A percentile compares a stretch with the other conserved stretches of the same genome.
These are phyloP conservation scores for Fusarium mexicanum DNA, from an alignment of 2,329 filamentous ascomycete species.

Conservation along the genomic window DNA sequence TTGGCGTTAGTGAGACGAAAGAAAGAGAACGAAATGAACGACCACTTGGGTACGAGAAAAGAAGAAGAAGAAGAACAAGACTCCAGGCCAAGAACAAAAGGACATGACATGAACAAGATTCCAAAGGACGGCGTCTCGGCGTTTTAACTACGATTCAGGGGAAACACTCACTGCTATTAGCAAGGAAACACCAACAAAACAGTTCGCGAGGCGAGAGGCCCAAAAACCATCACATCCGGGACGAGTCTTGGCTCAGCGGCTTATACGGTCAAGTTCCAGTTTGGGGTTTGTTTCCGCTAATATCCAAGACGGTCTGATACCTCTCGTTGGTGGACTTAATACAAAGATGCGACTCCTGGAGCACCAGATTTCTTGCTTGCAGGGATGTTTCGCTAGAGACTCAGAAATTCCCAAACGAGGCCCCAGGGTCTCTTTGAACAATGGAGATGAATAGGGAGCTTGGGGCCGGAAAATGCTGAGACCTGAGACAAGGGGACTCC, in stretches of 20 bases:
- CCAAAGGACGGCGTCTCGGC: conserved; percentile 19
- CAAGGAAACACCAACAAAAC: conserved; percentile 24
- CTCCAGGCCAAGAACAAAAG: conserved; percentile 22
- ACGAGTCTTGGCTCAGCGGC: conserved; percentile 32
- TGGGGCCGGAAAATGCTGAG: conserved; percentile 15
- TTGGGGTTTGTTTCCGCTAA: conserved; percentile 31
- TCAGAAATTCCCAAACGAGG: neutral
- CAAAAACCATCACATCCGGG: conserved; percentile 18
- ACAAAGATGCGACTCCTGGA: conserved; percentile 24
- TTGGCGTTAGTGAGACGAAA: conserved; percentile 16
- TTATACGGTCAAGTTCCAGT: conserved; percentile 33
- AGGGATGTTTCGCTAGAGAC: conserved; percentile 19
- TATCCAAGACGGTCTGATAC: conserved; percentile 15
- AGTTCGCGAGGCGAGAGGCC: conserved; percentile 1
- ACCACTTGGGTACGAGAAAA: conserved; percentile 30
- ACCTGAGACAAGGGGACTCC: conserved; percentile 35
- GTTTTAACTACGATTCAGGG: conserved; percentile 35
- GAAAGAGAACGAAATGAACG: conserved; percentile 25
- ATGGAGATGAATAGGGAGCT: conserved; percentile 16
- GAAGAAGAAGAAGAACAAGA: conserved; percentile 3
- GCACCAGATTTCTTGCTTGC: conserved; percentile 31
- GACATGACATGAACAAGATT: conserved; percentile 28
- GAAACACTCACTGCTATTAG: conserved; percentile 22
- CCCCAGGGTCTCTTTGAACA: conserved; percentile 13
- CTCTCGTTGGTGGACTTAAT: conserved; percentile 37